These are phyloP conservation scores for Neofusicoccum sp. DNA, from an alignment of 2,329 filamentous ascomycete species.

Conservation along the genomic window DNA sequence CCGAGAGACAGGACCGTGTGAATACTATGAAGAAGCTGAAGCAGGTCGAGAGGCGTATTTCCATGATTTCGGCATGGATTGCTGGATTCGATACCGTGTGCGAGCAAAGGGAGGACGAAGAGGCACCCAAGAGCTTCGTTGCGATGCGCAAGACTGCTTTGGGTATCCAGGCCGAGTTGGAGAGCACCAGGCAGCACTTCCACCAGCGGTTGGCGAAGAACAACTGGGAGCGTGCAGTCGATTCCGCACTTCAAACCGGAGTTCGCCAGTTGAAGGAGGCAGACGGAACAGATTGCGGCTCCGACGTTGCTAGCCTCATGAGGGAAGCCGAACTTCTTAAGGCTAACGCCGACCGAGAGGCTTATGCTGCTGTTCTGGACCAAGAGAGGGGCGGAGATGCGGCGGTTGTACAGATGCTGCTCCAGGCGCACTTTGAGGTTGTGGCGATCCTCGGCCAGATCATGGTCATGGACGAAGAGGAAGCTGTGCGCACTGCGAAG, in stretches of 20 bases:
- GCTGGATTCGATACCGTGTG: constrained; percentile 85
- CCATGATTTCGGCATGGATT: constrained; percentile 87
- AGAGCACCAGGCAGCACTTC: constrained; percentile 86
- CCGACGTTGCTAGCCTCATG: constrained; percentile 71
- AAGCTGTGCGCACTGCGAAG: constrained; percentile 80
- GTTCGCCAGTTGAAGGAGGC: constrained; percentile 74
- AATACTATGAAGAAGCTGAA: constrained; percentile 80
- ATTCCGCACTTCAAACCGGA: constrained; percentile 85
- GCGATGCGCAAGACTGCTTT: constrained; percentile 86
- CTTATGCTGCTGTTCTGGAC: constrained; percentile 75
- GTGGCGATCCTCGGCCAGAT: constrained; percentile 81
- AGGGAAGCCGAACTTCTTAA: constrained; percentile 87
- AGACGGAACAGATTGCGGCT: constrained; percentile 64
- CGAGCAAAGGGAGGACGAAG: constrained; percentile 69
- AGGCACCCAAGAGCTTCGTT: constrained; percentile 65
- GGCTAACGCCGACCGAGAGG: constrained; percentile 78
- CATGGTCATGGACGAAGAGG: constrained; percentile 77
- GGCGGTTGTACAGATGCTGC: constrained; percentile 76
- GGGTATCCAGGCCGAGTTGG: constrained; percentile 85
- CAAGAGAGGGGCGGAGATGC: constrained; percentile 82
- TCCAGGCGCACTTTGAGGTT: constrained; percentile 91
- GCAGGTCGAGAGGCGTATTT: constrained; percentile 81
- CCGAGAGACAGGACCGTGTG: constrained; percentile 78
- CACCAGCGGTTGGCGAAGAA: constrained; percentile 79
- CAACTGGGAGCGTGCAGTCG: constrained; percentile 85